These are phyloP conservation scores for Filobasidium floriforme DNA, from an alignment of 768 basidiomycete genomes.

Conservation along the genomic window DNA sequence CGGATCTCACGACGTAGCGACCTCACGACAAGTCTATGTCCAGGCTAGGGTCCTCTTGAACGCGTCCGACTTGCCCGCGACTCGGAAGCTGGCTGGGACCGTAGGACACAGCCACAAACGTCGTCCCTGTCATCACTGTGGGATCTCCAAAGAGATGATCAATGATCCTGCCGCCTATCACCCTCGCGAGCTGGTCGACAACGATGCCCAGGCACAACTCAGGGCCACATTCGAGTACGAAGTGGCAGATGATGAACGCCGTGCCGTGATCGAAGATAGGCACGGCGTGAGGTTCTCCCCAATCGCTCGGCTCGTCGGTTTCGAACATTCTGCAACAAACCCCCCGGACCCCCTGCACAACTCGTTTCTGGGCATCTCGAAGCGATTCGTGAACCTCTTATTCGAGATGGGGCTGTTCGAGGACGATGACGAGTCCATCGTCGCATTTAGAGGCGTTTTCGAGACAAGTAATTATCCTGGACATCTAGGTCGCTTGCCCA, in stretches of 20 bases:
- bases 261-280: neutral
- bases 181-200: neutral
- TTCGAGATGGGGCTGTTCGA: neutral
- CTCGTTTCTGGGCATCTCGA: neutral
- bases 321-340: neutral
- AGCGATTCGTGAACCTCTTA: neutral
- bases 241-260: neutral
- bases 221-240: neutral
- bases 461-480: neutral
- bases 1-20: neutral
- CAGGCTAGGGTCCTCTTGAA: slow-evolving; percentile 5
- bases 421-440: neutral
- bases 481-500: slow-evolving; percentile 4
- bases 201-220: neutral
- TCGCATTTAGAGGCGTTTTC: neutral
- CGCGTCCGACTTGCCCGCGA: slow-evolving; percentile 6
- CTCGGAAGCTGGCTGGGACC: neutral
- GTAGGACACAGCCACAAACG: slow-evolving; percentile 6
- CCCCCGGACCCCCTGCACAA: slow-evolving; percentile 5
- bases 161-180: neutral
- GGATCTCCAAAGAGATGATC: neutral
- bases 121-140: slow-evolving; percentile 3
- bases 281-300: slow-evolving; percentile 1
- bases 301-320: neutral
- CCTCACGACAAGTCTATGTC: neutral